A percentile compares a stretch with the other conserved stretches of the same genome.
phyloP scores from a whole-genome alignment of 495 filamentous ascomycete genomes.

The Penicillium coprophilum region DNA sequence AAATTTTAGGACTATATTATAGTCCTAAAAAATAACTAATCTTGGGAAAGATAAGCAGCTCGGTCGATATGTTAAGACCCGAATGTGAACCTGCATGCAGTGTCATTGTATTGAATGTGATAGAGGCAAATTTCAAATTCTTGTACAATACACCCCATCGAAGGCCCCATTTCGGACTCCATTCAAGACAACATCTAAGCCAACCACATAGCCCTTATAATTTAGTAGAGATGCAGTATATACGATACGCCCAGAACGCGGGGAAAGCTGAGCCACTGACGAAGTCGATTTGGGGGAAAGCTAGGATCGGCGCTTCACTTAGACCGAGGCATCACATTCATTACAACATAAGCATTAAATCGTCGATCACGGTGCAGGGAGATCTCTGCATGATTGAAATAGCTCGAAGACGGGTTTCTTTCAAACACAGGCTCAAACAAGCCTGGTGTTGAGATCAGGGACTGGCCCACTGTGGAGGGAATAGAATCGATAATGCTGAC shows the following conservation, averaged over 20 bases:
- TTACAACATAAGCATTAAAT: not conserved
- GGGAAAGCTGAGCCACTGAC: conserved; percentile 6
- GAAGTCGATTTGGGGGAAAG: no score
- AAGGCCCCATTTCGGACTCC: not conserved
- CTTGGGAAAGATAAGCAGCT: not conserved
- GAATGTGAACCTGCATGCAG: not conserved
- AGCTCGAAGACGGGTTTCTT: not conserved
- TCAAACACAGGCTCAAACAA: not conserved
- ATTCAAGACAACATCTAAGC: not conserved
- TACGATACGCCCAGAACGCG: not conserved
- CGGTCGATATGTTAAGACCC: not conserved
- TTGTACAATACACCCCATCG: not conserved
- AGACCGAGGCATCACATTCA: conserved; percentile 17
- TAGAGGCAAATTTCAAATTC: not conserved
- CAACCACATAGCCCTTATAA: not conserved
- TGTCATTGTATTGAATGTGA: not conserved
- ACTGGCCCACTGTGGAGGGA: not conserved
- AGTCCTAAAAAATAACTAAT: not conserved
- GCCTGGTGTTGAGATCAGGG: not conserved
- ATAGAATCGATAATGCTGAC: conserved; percentile 1
- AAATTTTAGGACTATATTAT: not conserved
- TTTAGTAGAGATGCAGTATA: not conserved
- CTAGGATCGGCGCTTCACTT: not conserved
- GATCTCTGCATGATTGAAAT: not conserved
- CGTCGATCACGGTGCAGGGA: not conserved